These are phyloP conservation scores for Aspergillus nanangensis DNA, from an alignment of 495 filamentous ascomycete species.

Conservation along the genomic window DNA sequence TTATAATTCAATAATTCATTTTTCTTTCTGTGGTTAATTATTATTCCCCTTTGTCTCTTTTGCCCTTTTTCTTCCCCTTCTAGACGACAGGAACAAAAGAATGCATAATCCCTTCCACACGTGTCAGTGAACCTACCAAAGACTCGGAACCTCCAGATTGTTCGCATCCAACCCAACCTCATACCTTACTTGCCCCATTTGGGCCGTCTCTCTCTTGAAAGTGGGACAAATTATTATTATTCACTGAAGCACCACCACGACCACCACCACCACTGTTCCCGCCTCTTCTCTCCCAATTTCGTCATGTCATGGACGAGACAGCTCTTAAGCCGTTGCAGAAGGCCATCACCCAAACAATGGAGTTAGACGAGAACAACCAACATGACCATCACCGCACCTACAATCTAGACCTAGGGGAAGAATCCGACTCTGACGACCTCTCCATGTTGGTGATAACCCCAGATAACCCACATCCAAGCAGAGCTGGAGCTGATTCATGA, in stretches of 20 bases:
- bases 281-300: conserved; percentile 2
- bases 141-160: neutral
- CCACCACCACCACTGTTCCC: conserved; percentile 2
- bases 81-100: neutral
- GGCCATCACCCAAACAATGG: conserved; percentile 9
- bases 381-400: conserved; percentile 5
- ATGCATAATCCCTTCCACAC: neutral
- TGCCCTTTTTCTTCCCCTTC: neutral
- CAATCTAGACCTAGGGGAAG: conserved; percentile 11
- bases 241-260: too few species aligned
- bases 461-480: neutral
- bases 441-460: conserved; percentile 22
- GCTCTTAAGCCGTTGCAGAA: conserved; percentile 13
- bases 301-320: conserved; percentile 33
- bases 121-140: neutral
- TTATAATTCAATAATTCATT: too few species aligned
- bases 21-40: too few species aligned
- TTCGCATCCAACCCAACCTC: too few species aligned
- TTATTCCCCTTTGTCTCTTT: too few species aligned
- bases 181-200: too few species aligned
- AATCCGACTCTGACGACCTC: conserved; percentile 18
- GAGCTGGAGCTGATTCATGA: neutral
- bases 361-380: conserved; percentile 5
- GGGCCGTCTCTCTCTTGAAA: too few species aligned
- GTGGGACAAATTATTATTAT: too few species aligned